A percentile compares a stretch with the other conserved stretches of the same genome.
Conservation (phyloP, 148 eudicot genomes). For the Limonium bicolor region DNA sequence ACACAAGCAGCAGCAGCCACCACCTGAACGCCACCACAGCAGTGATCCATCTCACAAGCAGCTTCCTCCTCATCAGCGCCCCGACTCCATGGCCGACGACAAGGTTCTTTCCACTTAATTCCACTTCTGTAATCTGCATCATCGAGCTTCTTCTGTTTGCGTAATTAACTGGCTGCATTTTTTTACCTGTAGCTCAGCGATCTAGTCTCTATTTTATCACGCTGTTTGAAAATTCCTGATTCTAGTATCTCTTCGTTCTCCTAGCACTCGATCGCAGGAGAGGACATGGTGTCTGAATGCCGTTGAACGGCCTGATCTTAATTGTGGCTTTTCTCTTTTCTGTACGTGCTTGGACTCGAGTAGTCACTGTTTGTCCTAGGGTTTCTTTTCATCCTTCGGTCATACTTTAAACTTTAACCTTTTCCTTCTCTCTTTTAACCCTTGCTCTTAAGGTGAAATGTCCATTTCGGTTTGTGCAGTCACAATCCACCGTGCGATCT, state of each 20-base stretch:
- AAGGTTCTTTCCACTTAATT: conserved; percentile 25
- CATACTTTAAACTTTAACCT: not conserved
- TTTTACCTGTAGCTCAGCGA: not conserved
- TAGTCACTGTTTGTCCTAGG: not conserved
- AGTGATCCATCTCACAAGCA: not conserved
- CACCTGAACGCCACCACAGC: conserved; percentile 16
- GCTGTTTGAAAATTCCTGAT: not conserved
- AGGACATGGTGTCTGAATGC: not conserved
- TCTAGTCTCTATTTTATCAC: not conserved
- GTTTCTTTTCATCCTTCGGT: not conserved
- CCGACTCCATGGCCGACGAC: conserved; percentile 21
- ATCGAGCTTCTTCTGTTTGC: not conserved
- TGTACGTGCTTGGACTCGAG: not conserved
- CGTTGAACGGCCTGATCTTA: not conserved
- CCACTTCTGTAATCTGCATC: not conserved
- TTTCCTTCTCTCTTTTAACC: conserved; percentile 4
- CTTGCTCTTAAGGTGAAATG: too few species aligned
- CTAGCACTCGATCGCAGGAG: too few species aligned
- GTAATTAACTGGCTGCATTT: not conserved
- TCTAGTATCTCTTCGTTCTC: not conserved
- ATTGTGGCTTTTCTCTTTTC: not conserved
- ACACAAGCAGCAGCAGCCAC: conserved; percentile 2
- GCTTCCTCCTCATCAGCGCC: conserved; percentile 8
- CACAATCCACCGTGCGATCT: conserved; percentile 11
- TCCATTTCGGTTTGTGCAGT: too few species aligned